Evolutionary conservation across 441 rosid species (phyloP).

Genomic region (Pelargonium hybrid): DNA sequence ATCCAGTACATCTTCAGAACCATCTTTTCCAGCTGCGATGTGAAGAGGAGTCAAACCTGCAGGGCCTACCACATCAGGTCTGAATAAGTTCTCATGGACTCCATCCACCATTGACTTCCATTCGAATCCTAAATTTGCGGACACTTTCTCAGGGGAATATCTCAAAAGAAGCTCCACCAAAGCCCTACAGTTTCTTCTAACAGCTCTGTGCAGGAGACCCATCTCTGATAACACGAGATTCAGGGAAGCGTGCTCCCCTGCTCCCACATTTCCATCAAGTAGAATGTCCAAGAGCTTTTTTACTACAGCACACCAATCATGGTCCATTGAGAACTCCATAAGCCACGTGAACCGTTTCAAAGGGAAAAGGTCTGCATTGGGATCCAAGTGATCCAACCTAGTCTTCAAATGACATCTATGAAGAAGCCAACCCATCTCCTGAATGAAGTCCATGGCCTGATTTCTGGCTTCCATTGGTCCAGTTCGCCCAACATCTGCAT

Average conservation of each 20-base stretch:
- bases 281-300: conserved; percentile 58
- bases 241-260: conserved; percentile 40
- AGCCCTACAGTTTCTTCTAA: conserved; percentile 64
- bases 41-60: conserved; percentile 96
- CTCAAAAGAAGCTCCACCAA: conserved; percentile 65
- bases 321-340: conserved; percentile 81
- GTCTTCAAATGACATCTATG: conserved; percentile 53
- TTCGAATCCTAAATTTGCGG: conserved; percentile 20
- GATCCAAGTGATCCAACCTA: conserved; percentile 48
- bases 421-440: conserved; percentile 90
- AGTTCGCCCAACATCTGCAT: conserved; percentile 25
- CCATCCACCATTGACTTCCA: conserved; percentile 17
- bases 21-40: conserved; percentile 94
- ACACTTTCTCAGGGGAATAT: conserved; percentile 38
- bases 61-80: conserved; percentile 69
- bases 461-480: conserved; percentile 37
- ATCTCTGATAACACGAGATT: conserved; percentile 46
- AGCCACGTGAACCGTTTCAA: conserved; percentile 68
- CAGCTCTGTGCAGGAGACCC: conserved; percentile 80
- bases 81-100: conserved; percentile 37
- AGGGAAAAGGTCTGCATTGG: conserved; percentile 48
- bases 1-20: conserved; percentile 69
- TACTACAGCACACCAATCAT: conserved; percentile 83
- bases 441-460: conserved; percentile 71
- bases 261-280: conserved; percentile 46